Evolutionary conservation across 179 eudicot species (phyloP).

Genomic region (Nepenthes alata): DNA sequence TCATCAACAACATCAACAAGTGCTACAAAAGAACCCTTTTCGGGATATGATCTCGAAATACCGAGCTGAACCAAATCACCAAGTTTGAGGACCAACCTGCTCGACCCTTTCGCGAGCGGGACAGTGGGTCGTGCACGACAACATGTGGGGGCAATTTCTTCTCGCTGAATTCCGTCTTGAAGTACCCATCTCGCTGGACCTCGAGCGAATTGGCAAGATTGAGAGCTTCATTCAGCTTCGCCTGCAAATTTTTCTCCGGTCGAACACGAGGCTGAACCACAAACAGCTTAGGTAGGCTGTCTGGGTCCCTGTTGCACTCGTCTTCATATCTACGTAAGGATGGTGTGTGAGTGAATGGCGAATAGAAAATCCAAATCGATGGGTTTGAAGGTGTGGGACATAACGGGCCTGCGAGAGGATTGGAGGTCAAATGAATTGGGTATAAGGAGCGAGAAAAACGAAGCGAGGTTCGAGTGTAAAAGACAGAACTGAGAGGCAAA

Average conservation of each 20-base stretch:
- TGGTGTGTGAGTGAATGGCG: slow-evolving; percentile 21
- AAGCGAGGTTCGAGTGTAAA: too few relatives aligned
- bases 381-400: slow-evolving; percentile 13
- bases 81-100: slow-evolving; percentile 36
- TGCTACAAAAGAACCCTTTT: too few relatives aligned
- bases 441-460: not conserved
- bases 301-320: slow-evolving; percentile 26
- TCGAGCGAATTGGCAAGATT: slow-evolving; percentile 87
- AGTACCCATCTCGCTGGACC: slow-evolving; percentile 62
- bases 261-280: slow-evolving; percentile 81
- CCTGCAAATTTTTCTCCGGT: slow-evolving; percentile 28
- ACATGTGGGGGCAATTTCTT: slow-evolving; percentile 55
- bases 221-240: slow-evolving; percentile 77
- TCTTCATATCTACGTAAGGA: slow-evolving; percentile 17
- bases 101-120: slow-evolving; percentile 31
- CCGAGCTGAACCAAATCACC: not conserved
- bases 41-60: too few relatives aligned
- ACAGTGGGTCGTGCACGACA: slow-evolving; percentile 75
- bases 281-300: slow-evolving; percentile 50
- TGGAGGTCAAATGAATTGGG: not conserved
- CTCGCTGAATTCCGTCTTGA: slow-evolving; percentile 33
- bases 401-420: not conserved
- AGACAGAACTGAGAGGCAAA: not conserved
- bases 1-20: too few relatives aligned
- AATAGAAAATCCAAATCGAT: slow-evolving; percentile 5